A percentile compares a stretch with the other conserved stretches of the same genome.
Evolutionary conservation across 495 filamentous ascomycete genomes (phyloP).

Genomic region (Hyaloscypha bicolor): DNA sequence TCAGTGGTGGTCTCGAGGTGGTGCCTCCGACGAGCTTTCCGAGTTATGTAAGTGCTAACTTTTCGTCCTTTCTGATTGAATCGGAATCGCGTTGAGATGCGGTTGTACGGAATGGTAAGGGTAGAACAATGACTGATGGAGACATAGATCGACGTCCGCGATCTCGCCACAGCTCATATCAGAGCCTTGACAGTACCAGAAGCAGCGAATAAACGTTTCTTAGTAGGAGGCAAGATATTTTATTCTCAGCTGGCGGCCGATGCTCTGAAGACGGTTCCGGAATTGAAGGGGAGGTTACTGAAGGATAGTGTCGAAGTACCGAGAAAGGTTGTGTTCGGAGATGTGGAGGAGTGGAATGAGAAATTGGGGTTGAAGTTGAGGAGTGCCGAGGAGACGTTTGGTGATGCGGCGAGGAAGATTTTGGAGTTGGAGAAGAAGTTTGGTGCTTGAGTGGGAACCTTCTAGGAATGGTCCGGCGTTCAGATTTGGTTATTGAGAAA

Average conservation of each 20-base stretch:
- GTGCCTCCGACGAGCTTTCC: slow-evolving; percentile 26
- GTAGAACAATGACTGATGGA: slow-evolving; percentile 5
- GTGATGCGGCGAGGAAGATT: slow-evolving; percentile 38
- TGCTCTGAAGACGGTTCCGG: slow-evolving; percentile 34
- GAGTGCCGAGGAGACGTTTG: slow-evolving; percentile 40
- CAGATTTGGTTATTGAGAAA: too few relatives aligned
- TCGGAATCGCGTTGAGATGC: too few relatives aligned
- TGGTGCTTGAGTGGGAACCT: too few relatives aligned
- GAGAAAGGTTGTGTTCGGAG: slow-evolving; percentile 24
- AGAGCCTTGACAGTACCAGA: slow-evolving; percentile 35
- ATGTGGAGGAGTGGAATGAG: slow-evolving; percentile 37
- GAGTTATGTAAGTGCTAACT: slow-evolving; percentile 29
- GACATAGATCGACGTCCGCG: slow-evolving; percentile 42
- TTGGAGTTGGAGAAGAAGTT: slow-evolving; percentile 32
- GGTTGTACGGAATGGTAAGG: background rate
- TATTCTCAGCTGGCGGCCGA: slow-evolving; percentile 41
- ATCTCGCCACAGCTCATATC: slow-evolving; percentile 42
- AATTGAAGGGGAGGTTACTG: slow-evolving; percentile 38
- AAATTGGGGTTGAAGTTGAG: slow-evolving; percentile 34
- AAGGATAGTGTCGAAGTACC: slow-evolving; percentile 36
- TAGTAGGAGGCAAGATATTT: slow-evolving; percentile 38
- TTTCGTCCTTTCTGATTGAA: background rate
- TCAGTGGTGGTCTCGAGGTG: too few relatives aligned
- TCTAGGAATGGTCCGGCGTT: too few relatives aligned
- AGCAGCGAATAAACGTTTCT: slow-evolving; percentile 37